Base-by-base conservation (phyloP, 75 land plant genomes). In the Pinus albicaulis region DNA sequence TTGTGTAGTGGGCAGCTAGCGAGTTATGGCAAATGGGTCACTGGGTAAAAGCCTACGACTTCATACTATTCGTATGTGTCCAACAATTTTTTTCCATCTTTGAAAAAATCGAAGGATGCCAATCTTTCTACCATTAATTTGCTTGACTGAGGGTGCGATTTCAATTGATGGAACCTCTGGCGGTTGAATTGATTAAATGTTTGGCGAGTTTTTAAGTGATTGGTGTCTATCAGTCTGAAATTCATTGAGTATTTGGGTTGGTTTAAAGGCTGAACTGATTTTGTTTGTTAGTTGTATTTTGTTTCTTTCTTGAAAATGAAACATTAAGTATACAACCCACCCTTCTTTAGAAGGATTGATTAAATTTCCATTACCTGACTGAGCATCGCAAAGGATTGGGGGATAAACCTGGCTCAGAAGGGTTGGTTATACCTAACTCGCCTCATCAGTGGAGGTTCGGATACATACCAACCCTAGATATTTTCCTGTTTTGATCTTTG, bases 61-160 rank as follows among this genome's bases (percentile, higher is more conserved):
- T 38, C 71, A n/a, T 41, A 68, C 71, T 41, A 68, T 68, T 68
- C 52, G 71, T 66, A 66, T 66, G 71, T 66, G 69, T 38, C 52
- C 48, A 19, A 66, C 48, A 20, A 5, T 34, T 66, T n/a, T 41
- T 41, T 7, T 3, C 12, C 11, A 3, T 17, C 36, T 66, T 20
- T 66, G 44, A 14, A 36, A 17, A 17, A 36, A 41, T 15, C 38
- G 23, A 38, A 66, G 10, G 17, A 1, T 7, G 1, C 20, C 3
- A 66, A 36, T 36, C 38, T 38, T 10, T 15, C 16, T 64, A 20
- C 26, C 28, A 28, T 24, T 14, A 13, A 64, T 5, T 24, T 64
- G 68, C 28, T 28, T 28, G 14, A 66, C 3, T 34, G 20, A 34
- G 1, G 28, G 52, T 7, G n/a, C n/a, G 31, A 17, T 38, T 66